Conservation (phyloP, 352 stramenopile species). For the Phytophthora citrophthora region DNA sequence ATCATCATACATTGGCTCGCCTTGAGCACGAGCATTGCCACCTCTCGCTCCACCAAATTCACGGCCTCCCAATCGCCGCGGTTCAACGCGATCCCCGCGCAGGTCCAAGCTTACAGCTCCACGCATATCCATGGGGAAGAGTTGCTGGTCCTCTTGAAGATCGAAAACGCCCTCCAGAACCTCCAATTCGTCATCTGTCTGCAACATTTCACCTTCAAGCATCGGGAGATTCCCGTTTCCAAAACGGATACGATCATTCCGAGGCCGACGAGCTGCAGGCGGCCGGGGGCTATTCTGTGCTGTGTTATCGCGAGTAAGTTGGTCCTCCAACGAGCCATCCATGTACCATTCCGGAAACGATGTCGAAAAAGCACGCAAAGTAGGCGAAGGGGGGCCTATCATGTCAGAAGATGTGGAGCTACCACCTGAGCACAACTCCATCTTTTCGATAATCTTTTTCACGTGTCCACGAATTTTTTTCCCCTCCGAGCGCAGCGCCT, state of each 20-base stretch:
- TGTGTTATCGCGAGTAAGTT: constrained; percentile 49
- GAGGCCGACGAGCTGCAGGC: constrained; percentile 35
- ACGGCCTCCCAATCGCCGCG: constrained; percentile 34
- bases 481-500: constrained; percentile 56
- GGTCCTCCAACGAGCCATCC: constrained; percentile 56
- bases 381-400: constrained; percentile 52
- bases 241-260: constrained; percentile 54
- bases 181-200: constrained; percentile 73
- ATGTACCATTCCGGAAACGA: constrained; percentile 82
- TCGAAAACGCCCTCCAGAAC: constrained; percentile 74
- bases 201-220: constrained; percentile 65
- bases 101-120: constrained; percentile 49
- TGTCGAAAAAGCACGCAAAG: constrained; percentile 61
- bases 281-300: constrained; percentile 47
- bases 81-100: constrained; percentile 33
- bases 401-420: constrained; percentile 40
- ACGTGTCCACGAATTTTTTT: constrained; percentile 67
- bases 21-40: constrained; percentile 30
- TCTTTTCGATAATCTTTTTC: constrained; percentile 82
- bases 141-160: constrained; percentile 63
- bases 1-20: constrained; percentile 48
- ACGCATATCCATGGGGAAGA: constrained; percentile 61
- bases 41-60: constrained; percentile 25
- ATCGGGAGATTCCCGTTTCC: constrained; percentile 47
- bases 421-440: constrained; percentile 83